phyloP scores from a whole-genome alignment of 495 filamentous ascomycete species.

The Beverwykella pulmonaria region DNA sequence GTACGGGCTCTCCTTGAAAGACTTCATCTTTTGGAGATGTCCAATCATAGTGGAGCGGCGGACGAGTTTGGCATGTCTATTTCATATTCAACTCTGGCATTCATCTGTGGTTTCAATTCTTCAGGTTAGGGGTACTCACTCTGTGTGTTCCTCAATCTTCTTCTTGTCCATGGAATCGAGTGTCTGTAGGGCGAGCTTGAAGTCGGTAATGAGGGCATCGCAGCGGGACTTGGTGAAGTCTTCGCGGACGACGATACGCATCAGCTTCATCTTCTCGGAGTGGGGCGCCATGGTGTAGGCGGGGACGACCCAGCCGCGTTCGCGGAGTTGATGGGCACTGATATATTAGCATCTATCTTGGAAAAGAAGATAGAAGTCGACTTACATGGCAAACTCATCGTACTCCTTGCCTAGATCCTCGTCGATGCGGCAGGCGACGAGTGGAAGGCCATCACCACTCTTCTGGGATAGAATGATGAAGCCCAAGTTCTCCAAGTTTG shows the following conservation, averaged over 20 bases:
- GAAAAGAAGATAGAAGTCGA: background rate
- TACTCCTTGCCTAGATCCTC: slow-evolving; percentile 62
- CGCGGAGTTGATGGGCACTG: slow-evolving; percentile 74
- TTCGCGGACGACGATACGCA: slow-evolving; percentile 86
- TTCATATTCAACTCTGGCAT: background rate
- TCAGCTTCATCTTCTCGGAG: slow-evolving; percentile 74
- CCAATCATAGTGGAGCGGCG: slow-evolving; percentile 10
- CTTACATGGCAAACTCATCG: slow-evolving; percentile 63
- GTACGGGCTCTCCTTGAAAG: slow-evolving; percentile 65
- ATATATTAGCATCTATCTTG: slow-evolving; percentile 47
- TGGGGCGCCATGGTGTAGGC: slow-evolving; percentile 95
- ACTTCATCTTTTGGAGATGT: slow-evolving; percentile 23
- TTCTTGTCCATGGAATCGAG: slow-evolving; percentile 74
- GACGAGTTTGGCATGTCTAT: background rate
- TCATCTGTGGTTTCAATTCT: background rate
- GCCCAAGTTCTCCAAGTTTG: slow-evolving; percentile 67
- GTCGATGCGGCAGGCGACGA: slow-evolving; percentile 81
- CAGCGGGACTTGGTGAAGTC: slow-evolving; percentile 80
- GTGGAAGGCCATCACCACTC: slow-evolving; percentile 72
- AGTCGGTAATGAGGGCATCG: slow-evolving; percentile 70
- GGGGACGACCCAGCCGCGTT: slow-evolving; percentile 85
- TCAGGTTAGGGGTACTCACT: slow-evolving; percentile 23
- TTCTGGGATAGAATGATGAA: slow-evolving; percentile 84
- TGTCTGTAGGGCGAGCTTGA: slow-evolving; percentile 68
- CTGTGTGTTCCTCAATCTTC: slow-evolving; percentile 64